Percentiles rank a stretch among this genome's conserved stretches.
Conservation (phyloP, 768 basidiomycete species). For the Dacryopinax spathularia region DNA sequence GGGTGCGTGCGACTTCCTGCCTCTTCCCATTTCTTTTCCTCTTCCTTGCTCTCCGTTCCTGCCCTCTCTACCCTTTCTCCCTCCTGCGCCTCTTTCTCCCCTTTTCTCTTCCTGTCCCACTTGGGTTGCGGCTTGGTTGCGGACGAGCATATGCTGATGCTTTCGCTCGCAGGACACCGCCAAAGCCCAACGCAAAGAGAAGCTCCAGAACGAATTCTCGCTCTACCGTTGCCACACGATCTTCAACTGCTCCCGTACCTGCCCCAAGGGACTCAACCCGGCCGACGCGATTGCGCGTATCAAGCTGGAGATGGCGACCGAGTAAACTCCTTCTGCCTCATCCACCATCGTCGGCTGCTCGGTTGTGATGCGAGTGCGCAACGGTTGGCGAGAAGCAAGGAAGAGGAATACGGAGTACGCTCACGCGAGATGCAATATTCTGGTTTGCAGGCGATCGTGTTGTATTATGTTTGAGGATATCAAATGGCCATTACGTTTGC, state of each 20-base stretch:
- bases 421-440: background rate
- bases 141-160: background rate
- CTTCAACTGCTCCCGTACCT: constrained; percentile 95
- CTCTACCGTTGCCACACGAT: constrained; percentile 98
- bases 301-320: constrained; percentile 75
- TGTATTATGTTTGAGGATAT: constrained; percentile 5
- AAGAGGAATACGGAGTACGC: too few species aligned
- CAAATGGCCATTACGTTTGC: background rate
- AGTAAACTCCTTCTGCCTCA: constrained; percentile 23
- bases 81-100: background rate
- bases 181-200: constrained; percentile 68
- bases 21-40: background rate
- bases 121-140: background rate
- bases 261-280: constrained; percentile 92
- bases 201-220: constrained; percentile 89
- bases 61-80: background rate
- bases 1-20: constrained; percentile 36
- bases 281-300: constrained; percentile 85
- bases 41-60: too few species aligned
- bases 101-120: too few species aligned
- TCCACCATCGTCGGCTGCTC: background rate
- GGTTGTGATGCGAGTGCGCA: background rate
- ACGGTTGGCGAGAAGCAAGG: background rate
- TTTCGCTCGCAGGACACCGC: constrained; percentile 50
- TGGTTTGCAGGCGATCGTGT: background rate